These are phyloP conservation scores for Paramecium sonneborni DNA, from an alignment of 73 alveolate species.

Conservation along the genomic window DNA sequence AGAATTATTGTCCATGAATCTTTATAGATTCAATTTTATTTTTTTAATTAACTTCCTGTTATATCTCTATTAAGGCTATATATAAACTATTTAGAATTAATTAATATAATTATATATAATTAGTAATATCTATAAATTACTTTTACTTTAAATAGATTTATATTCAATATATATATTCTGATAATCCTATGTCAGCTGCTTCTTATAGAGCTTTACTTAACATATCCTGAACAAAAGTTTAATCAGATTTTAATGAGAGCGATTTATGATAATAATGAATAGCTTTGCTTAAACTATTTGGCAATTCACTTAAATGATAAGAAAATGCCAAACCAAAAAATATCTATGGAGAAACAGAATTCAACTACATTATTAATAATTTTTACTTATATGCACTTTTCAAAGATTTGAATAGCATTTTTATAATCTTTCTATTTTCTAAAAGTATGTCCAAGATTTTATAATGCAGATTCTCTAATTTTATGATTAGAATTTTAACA, in stretches of 20 bases:
- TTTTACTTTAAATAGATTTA: neutral
- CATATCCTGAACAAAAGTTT: constrained; percentile 86
- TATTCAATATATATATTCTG: constrained; percentile 32
- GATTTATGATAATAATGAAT: constrained; percentile 94
- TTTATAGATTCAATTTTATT: neutral
- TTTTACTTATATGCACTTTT: constrained; percentile 70
- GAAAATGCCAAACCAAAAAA: constrained; percentile 90
- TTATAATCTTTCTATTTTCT: constrained; percentile 83
- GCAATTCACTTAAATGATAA: constrained; percentile 77
- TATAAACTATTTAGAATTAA: too few relatives aligned
- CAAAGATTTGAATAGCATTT: constrained; percentile 65
- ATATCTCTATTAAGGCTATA: too few relatives aligned
- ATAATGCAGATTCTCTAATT: constrained; percentile 87
- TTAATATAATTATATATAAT: too few relatives aligned
- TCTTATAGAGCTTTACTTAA: constrained; percentile 90
- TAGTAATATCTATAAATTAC: too few relatives aligned
- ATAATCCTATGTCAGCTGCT: constrained; percentile 58
- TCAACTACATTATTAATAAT: constrained; percentile 81
- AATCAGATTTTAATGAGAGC: constrained; percentile 89
- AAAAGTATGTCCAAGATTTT: constrained; percentile 94
- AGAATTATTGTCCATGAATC: neutral
- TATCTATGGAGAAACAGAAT: constrained; percentile 89
- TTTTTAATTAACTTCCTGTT: too few relatives aligned
- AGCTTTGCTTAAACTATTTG: constrained; percentile 78
- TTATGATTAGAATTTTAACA: constrained; percentile 89